Evolutionary conservation across 257 asterid species (phyloP), one percentile per base, ranked within the genome.

Genomic region (Thymus mandschuricus): DNA sequence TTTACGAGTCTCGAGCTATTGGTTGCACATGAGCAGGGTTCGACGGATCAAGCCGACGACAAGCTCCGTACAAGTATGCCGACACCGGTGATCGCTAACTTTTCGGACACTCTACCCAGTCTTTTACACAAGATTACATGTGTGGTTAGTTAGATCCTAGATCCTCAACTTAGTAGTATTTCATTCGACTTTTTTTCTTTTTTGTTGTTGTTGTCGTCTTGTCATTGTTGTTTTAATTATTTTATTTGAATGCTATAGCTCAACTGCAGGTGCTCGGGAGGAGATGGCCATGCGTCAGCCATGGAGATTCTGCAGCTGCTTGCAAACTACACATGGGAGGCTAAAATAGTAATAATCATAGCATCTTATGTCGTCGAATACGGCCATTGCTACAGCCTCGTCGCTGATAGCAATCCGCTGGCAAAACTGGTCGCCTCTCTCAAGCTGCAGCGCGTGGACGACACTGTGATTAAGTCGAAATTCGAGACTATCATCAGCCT

Each of bases 401-500:
- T 54, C 60, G 3, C 60, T 11, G 10, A n/a, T 6, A 54, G 1
- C 34, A 27, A 87, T 74, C 87, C 86, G 1, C 89, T 91, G 0
- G 50, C 50, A 3, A 9, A 10, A 45, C 10, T 45, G 3, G 50
- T 45, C 12, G 50, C 50, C 3, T 2, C 1, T 45, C 50, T 45
- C 50, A 45, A 45, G 50, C 50, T 38, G 6, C 44, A 21, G 21
- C 21, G 44, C 3, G 44, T 38, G 5, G 44, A 38, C 44, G 5
- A 38, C 3, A 38, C 44, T 6, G 5, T 61, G 30, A 68, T 81
- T 71, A 86, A 76, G 64, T 70, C 92, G 10, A 79, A 89, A 46
- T 86, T 89, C 33, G 87, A 83, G 10, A 78, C 84, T 0, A 75
- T 89, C 15, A 87, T 82, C 11, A 71, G 68, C 68, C 86, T 87